Evolutionary conservation across 169 alveolate species (phyloP).

Genomic region (Theileria luwenshuni): DNA sequence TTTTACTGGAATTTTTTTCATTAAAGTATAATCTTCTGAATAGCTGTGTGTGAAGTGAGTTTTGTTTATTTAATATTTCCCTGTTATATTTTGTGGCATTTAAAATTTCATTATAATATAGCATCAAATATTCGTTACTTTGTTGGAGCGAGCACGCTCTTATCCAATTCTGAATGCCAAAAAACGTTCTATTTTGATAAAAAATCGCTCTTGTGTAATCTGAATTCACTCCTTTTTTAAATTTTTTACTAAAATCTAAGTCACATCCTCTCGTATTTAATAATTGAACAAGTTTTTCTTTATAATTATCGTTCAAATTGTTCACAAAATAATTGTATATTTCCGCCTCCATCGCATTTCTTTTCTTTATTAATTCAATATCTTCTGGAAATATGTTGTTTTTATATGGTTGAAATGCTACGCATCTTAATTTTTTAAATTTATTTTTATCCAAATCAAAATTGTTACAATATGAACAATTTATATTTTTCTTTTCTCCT

Average conservation of each 20-base stretch:
- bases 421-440: not conserved
- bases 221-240: not conserved
- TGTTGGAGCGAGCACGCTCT: slow-evolving; percentile 30
- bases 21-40: slow-evolving; percentile 36
- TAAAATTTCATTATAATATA: slow-evolving; percentile 45
- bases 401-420: not conserved
- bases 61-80: slow-evolving; percentile 36
- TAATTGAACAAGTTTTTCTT: not conserved
- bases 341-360: not conserved
- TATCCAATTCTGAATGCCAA: slow-evolving; percentile 65
- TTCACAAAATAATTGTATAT: slow-evolving; percentile 7
- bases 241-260: slow-evolving; percentile 5
- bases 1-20: not conserved
- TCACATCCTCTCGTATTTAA: slow-evolving; percentile 1
- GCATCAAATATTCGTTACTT: slow-evolving; percentile 49
- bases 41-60: slow-evolving; percentile 50
- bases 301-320: slow-evolving; percentile 16
- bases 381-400: not conserved
- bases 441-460: not conserved
- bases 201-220: slow-evolving; percentile 34
- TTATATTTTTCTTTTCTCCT: not conserved
- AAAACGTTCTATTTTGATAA: slow-evolving; percentile 25
- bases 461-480: not conserved
- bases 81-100: slow-evolving; percentile 33
- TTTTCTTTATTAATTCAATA: not conserved